phyloP scores from a whole-genome alignment of 768 basidiomycete species.

The Rhodosporidiobolus sp. region DNA sequence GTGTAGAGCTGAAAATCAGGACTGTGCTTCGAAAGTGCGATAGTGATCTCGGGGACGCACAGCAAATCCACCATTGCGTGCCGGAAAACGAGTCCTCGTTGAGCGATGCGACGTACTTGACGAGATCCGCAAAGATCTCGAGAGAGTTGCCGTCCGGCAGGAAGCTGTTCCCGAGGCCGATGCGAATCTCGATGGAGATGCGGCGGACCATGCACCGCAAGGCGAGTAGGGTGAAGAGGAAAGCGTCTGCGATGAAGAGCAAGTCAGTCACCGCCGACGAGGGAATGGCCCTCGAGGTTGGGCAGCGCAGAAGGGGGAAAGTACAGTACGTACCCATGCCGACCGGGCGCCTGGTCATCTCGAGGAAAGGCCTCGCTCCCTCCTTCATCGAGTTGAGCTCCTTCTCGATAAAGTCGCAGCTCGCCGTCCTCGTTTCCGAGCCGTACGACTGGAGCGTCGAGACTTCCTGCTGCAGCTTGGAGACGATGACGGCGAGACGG shows the following conservation, averaged over 20 bases:
- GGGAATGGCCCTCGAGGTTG: too few relatives aligned
- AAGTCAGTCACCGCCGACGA: not conserved
- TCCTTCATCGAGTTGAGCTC: conserved; percentile 26
- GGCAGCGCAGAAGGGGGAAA: too few relatives aligned
- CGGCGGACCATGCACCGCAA: conserved; percentile 36
- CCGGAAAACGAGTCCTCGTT: not conserved
- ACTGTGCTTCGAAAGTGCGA: not conserved
- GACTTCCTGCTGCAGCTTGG: conserved; percentile 14
- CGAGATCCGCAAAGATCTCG: conserved; percentile 24
- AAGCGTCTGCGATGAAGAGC: conserved; percentile 4
- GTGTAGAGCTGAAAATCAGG: too few relatives aligned
- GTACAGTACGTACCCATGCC: conserved; percentile 18
- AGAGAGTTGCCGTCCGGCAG: conserved; percentile 24
- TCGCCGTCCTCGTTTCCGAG: not conserved
- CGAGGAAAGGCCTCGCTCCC: not conserved
- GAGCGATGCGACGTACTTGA: conserved; percentile 4
- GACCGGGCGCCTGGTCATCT: not conserved
- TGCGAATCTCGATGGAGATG: conserved; percentile 31
- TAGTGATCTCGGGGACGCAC: conserved; percentile 13
- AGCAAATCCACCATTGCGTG: conserved; percentile 1
- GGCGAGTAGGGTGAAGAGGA: conserved; percentile 25
- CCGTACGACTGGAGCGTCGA: conserved; percentile 17
- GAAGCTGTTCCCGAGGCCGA: conserved; percentile 31
- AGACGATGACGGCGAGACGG: conserved; percentile 25
- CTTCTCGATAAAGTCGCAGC: conserved; percentile 25